Base-by-base conservation (phyloP, 306 rosid genomes). In the Rubus idaeus region DNA sequence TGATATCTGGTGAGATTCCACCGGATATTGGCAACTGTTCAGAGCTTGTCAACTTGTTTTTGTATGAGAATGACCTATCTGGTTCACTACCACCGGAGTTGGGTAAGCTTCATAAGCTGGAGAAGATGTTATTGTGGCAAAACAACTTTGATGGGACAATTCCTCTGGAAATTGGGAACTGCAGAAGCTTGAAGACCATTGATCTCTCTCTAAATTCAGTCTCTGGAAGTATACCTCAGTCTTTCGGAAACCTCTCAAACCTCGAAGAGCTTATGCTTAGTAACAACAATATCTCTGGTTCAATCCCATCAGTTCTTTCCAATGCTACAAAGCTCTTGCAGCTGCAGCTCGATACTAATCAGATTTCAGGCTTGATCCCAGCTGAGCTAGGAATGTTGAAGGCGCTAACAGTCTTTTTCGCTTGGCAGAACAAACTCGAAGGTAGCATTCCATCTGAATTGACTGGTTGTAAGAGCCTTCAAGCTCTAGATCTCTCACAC, bases 201-300 rank as follows among this genome's bases (percentile, higher is more conserved):
- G 98, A 93, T 74, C 75, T 91, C 11, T 91, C 98, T 23, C 84
- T 93, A 51, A 93, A 88, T 70, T 88, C 83, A 75, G 56, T 93
- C n/a, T 91, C 93, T 42, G 97, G 97, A 69, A 80, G 71, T 72
- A 83, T 93, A 40, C 98, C 98, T n/a, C 67, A 37, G 18, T 89
- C 90, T 75, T 84, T 93, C 11, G 92, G 97, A 56, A 60, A 77
- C 62, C 88, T 93, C 41, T 80, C 88, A 11, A 73, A 83, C 80
- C 96, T 93, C 57, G 93, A 91, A 64, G 98, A 91, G 82, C 90
- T 93, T 70, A 91, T 93, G 97, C 83, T 93, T 23, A 93, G 98
- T 74, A 87, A 86, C 75, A 93, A 93, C 72, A 91, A 93, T 69
- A 71, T 93, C 42, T 89, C 97, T 41, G 92, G 98, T 55, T 87